Evolutionary conservation across 352 stramenopile species (phyloP).

Genomic region (Phytophthora meadii): DNA sequence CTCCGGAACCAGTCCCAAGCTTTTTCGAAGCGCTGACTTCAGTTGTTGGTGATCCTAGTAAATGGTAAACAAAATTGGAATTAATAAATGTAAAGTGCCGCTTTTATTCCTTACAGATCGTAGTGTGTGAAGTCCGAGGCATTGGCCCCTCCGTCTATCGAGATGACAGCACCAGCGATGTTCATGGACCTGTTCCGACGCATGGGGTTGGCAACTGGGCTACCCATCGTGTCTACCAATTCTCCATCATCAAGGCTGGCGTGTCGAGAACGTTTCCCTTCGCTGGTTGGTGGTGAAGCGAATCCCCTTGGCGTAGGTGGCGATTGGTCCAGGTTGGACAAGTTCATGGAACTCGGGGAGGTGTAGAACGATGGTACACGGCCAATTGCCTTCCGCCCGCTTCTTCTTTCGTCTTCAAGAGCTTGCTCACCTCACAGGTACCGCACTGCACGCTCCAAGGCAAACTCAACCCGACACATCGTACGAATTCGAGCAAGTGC

Average conservation of each 20-base stretch:
- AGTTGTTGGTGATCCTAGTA: conserved; percentile 37
- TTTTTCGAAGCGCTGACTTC: conserved; percentile 87
- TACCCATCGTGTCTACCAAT: conserved; percentile 23
- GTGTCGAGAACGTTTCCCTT: conserved; percentile 25
- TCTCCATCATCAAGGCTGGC: conserved; percentile 39
- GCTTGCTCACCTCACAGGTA: conserved; percentile 86
- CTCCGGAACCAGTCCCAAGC: conserved; percentile 66
- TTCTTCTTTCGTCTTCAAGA: conserved; percentile 76
- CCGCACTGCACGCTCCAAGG: conserved; percentile 91
- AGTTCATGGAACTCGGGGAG: conserved; percentile 85
- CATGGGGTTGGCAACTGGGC: conserved; percentile 39
- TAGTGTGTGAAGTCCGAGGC: conserved; percentile 48
- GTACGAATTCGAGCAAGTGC: conserved; percentile 95
- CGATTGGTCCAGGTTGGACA: conserved; percentile 74
- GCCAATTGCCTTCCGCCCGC: conserved; percentile 74
- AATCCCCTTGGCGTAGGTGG: conserved; percentile 27
- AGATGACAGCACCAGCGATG: conserved; percentile 85
- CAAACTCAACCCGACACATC: conserved; percentile 97
- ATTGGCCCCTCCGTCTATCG: conserved; percentile 64
- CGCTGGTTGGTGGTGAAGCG: conserved; percentile 14
- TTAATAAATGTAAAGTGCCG: conserved; percentile 26
- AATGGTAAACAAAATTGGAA: conserved; percentile 34
- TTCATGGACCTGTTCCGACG: conserved; percentile 82
- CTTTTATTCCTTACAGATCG: conserved; percentile 42
- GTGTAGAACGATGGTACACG: conserved; percentile 90